Conservation (phyloP, 768 basidiomycete species). For the Tylopilus sp. region DNA sequence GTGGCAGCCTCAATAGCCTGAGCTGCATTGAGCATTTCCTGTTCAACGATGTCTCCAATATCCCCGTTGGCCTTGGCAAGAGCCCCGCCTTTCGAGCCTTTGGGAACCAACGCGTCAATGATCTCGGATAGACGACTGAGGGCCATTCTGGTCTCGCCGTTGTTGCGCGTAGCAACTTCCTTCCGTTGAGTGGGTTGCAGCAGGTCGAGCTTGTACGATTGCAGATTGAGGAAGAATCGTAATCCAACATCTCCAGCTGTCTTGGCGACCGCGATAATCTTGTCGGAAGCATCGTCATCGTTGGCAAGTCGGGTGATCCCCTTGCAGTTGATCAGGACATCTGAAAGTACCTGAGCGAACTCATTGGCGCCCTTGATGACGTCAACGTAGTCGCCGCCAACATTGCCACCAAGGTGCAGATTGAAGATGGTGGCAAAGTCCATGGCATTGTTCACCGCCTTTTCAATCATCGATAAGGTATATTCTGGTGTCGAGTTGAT, state of each 20-base stretch:
- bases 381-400: slow-evolving; percentile 92
- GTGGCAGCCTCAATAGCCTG: slow-evolving; percentile 93
- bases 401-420: slow-evolving; percentile 80
- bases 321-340: slow-evolving; percentile 91
- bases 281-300: slow-evolving; percentile 90
- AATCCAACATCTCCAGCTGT: slow-evolving; percentile 83
- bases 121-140: slow-evolving; percentile 83
- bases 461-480: slow-evolving; percentile 97
- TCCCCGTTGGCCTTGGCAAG: slow-evolving; percentile 83
- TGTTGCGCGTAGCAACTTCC: slow-evolving; percentile 87
- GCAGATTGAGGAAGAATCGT: slow-evolving; percentile 91
- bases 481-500: slow-evolving; percentile 98
- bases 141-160: slow-evolving; percentile 78
- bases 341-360: slow-evolving; percentile 88
- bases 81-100: slow-evolving; percentile 66
- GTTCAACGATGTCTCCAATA: slow-evolving; percentile 93
- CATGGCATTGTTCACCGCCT: slow-evolving; percentile 88
- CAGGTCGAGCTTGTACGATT: slow-evolving; percentile 91
- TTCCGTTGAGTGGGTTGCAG: slow-evolving; percentile 70
- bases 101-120: slow-evolving; percentile 83
- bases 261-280: slow-evolving; percentile 81
- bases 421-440: slow-evolving; percentile 96
- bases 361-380: slow-evolving; percentile 98
- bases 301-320: slow-evolving; percentile 91
- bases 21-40: slow-evolving; percentile 93